A percentile compares a stretch with the other conserved stretches of the same genome.
These are phyloP conservation scores for Boletus subparvulus DNA, from an alignment of 768 basidiomycete genomes.

Conservation along the genomic window DNA sequence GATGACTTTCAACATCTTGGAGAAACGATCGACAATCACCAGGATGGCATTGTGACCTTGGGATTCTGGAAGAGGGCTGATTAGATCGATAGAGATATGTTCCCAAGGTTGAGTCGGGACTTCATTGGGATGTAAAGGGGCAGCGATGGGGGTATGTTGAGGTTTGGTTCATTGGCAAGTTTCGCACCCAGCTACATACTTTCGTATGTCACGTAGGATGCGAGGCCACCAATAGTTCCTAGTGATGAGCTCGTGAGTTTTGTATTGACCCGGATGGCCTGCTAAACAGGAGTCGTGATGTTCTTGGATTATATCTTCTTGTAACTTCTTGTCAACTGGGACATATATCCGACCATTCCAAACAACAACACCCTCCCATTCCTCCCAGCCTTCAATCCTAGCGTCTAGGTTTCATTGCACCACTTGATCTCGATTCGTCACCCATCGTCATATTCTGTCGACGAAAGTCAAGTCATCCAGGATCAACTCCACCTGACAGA, in stretches of 20 bases:
- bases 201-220: conserved; percentile 13
- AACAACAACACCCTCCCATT: neutral
- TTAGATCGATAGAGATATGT: conserved; percentile 7
- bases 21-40: conserved; percentile 9
- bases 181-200: conserved; percentile 28
- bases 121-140: conserved; percentile 14
- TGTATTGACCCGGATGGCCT: conserved; percentile 30
- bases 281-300: conserved; percentile 25
- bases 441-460: too few species aligned
- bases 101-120: neutral
- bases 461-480: too few species aligned
- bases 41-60: conserved; percentile 9
- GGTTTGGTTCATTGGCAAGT: conserved; percentile 29
- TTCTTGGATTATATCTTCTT: conserved; percentile 11
- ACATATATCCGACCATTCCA: conserved; percentile 24
- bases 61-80: conserved; percentile 7
- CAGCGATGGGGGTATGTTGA: neutral
- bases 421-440: too few species aligned
- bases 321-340: conserved; percentile 15
- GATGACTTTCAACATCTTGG: conserved; percentile 16
- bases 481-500: too few species aligned
- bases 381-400: neutral
- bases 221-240: conserved; percentile 32
- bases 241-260: conserved; percentile 22
- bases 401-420: too few species aligned